Evolutionary conservation across 805 yeast species (phyloP).

Genomic region (Schwanniomyces vanrijiae): DNA sequence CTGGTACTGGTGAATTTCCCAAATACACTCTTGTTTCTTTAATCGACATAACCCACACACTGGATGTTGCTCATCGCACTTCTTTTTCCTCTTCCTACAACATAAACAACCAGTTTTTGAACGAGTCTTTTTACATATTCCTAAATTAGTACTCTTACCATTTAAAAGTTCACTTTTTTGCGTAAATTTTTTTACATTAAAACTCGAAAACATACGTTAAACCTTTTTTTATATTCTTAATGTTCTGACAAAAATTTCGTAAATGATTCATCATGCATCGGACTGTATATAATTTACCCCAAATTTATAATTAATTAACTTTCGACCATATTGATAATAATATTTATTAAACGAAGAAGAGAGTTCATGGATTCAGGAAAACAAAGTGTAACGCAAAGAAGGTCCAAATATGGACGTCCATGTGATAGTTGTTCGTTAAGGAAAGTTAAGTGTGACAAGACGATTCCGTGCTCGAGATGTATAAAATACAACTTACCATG

Average conservation of each 20-base stretch:
- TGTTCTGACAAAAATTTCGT: not conserved
- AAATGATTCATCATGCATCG: not conserved
- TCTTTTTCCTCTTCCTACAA: constrained; percentile 18
- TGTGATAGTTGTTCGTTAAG: constrained; percentile 42
- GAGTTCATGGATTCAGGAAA: not conserved
- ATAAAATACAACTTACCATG: constrained; percentile 29
- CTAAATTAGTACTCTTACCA: not conserved
- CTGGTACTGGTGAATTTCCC: constrained; percentile 10
- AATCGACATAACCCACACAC: constrained; percentile 16
- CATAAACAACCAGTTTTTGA: constrained; percentile 20
- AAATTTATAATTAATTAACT: not conserved
- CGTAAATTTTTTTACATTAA: not conserved
- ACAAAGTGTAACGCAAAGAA: not conserved
- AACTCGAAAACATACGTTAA: not conserved
- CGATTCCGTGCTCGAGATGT: constrained; percentile 34
- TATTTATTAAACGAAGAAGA: not conserved
- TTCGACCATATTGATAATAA: not conserved
- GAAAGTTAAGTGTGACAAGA: constrained; percentile 33
- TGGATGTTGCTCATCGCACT: constrained; percentile 25
- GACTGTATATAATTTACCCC: not conserved
- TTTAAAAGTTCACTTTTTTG: not conserved
- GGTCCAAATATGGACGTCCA: constrained; percentile 27
- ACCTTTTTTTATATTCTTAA: not conserved
- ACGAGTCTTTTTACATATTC: constrained; percentile 4
- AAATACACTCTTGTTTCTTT: constrained; percentile 15